Evolutionary conservation across 2,329 filamentous ascomycete genomes (phyloP).

Genomic region (Coniochaeta sp.): DNA sequence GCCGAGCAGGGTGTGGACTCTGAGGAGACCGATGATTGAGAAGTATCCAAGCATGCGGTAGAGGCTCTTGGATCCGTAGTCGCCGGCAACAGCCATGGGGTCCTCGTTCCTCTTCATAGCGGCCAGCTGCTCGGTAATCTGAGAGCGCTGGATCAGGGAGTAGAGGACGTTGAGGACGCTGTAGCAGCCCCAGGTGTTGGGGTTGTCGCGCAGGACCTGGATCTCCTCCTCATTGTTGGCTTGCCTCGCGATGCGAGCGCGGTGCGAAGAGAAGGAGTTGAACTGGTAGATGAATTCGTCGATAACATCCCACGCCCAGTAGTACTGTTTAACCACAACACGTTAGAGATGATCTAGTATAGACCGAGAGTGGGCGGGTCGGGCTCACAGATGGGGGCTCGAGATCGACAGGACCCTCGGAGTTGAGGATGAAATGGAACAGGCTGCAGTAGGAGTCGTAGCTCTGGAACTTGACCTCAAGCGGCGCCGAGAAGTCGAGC

Average conservation of each 20-base stretch:
- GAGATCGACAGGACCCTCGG: constrained; percentile 94
- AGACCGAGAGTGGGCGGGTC: background rate
- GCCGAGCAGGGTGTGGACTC: constrained; percentile 91
- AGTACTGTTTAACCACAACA: constrained; percentile 63
- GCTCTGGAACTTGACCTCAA: constrained; percentile 96
- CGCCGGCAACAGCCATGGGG: constrained; percentile 77
- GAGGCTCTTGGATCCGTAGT: constrained; percentile 88
- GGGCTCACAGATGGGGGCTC: constrained; percentile 86
- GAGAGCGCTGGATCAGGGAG: constrained; percentile 95
- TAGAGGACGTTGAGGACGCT: constrained; percentile 98
- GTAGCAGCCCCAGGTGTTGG: constrained; percentile 99
- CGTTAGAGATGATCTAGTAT: background rate
- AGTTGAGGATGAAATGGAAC: constrained; percentile 99
- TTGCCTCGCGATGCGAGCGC: constrained; percentile 80
- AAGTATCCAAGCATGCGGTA: constrained; percentile 99
- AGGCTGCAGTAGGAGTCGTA: constrained; percentile 99
- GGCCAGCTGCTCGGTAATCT: constrained; percentile 94
- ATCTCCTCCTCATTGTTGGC: constrained; percentile 87
- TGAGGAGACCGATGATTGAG: constrained; percentile 93
- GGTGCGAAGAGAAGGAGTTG: constrained; percentile 98
- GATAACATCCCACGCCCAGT: constrained; percentile 99
- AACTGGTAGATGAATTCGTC: constrained; percentile 99
- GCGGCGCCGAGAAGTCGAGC: constrained; percentile 88
- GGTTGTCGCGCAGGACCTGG: constrained; percentile 85
- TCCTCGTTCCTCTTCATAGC: constrained; percentile 95